Evolutionary conservation across 441 rosid species (phyloP), one percentile per base, ranked within the genome.

Genomic region (Hypseocharis bilobata): DNA sequence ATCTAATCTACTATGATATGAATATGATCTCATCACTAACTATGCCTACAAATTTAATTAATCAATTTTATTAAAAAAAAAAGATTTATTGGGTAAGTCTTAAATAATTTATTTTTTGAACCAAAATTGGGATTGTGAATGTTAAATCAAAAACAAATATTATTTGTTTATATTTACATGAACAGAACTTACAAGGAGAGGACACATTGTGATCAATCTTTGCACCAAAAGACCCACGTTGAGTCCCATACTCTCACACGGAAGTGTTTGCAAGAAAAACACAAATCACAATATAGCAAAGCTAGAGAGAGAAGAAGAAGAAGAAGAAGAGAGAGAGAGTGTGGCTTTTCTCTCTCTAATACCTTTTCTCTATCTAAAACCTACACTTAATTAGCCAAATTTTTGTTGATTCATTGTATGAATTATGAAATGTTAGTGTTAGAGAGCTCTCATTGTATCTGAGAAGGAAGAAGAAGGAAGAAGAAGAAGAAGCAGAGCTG

Each of bases 171-270:
- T 4, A 10, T 6, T 4, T 32, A 32, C 1, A 32, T 32, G 38
- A 32, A 32, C 38, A 32, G 38, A 32, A 32, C 8, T 4, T 6
- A 32, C 8, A 4, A 32, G 38, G 8, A 6, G 38, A 32, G 38
- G 38, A 32, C 38, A 32, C 8, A 32, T 32, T 32, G 38, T 4
- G 38, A 32, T 32, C 38, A 32, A 32, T 32, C 38, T 32, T 4
- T 32, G 38, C 38, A 32, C 5, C 38, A 32, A 32, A 10, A 32
- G 38, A 32, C 38, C 56, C 26, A 4, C 19, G 26, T 14, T 0
- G 44, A 54, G 67, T 38, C 44, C 26, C 68, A 42, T 25, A 54
- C 47, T 71, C 57, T 17, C 23, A 67, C 66, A 70, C 72, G 72
- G 79, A 72, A 68, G 52, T 71, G 63, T 65, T 52, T 7, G 44